phyloP scores from a whole-genome alignment of 2,329 filamentous ascomycete species.

The Neofusicoccum kwambonambiense region DNA sequence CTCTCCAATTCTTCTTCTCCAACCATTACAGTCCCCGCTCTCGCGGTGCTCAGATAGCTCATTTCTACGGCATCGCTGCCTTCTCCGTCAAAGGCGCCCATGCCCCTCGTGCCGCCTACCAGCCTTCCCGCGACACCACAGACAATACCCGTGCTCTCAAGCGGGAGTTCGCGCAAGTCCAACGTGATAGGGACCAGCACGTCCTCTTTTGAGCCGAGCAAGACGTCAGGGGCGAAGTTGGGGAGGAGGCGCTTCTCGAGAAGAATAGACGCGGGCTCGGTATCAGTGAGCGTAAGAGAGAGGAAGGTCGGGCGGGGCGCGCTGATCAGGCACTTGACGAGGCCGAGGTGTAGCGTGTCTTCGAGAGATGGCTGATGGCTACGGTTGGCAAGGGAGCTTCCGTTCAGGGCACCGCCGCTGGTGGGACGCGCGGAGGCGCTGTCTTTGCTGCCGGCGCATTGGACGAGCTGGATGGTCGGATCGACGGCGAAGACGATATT shows the following conservation, averaged over 20 bases:
- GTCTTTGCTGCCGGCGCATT: slow-evolving; percentile 69
- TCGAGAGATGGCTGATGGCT: slow-evolving; percentile 37
- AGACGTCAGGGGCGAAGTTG: slow-evolving; percentile 57
- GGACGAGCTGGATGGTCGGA: slow-evolving; percentile 67
- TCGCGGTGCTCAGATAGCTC: slow-evolving; percentile 85
- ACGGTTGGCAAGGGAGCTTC: slow-evolving; percentile 22
- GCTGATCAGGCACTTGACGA: slow-evolving; percentile 49
- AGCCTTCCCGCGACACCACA: slow-evolving; percentile 86
- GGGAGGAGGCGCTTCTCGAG: slow-evolving; percentile 66
- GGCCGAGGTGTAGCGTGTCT: slow-evolving; percentile 46
- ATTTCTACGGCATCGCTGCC: slow-evolving; percentile 62
- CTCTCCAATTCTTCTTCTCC: slow-evolving; percentile 69
- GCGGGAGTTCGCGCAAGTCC: slow-evolving; percentile 74
- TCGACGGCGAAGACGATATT: slow-evolving; percentile 73
- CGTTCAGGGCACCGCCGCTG: slow-evolving; percentile 15
- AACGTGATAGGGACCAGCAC: slow-evolving; percentile 83
- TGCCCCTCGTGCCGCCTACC: slow-evolving; percentile 62
- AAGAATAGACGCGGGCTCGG: slow-evolving; percentile 71
- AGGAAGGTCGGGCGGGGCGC: slow-evolving; percentile 63
- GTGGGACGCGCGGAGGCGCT: slow-evolving; percentile 23
- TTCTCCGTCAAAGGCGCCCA: slow-evolving; percentile 42
- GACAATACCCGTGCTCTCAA: slow-evolving; percentile 91
- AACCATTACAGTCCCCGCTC: slow-evolving; percentile 86
- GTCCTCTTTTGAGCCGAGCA: slow-evolving; percentile 73
- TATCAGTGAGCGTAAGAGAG: slow-evolving; percentile 70